These are phyloP conservation scores for Rutidosis leptorrhynchoides DNA, from an alignment of 129 eudicot species.

Conservation along the genomic window DNA sequence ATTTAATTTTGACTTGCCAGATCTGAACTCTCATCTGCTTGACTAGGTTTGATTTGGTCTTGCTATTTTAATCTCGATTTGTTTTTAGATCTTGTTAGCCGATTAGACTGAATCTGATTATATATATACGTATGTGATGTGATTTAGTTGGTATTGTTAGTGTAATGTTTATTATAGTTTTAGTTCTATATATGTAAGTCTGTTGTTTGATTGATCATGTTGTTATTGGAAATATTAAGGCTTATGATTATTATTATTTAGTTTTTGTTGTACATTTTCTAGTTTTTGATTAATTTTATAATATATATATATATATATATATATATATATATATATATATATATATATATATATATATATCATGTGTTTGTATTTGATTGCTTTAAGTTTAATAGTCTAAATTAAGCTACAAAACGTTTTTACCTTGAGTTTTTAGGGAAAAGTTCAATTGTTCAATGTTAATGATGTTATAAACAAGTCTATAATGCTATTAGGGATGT, in stretches of 20 bases:
- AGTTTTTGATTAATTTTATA: too few relatives aligned
- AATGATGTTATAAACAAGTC: neutral
- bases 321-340: too few relatives aligned
- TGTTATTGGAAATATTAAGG: neutral
- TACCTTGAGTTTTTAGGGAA: neutral
- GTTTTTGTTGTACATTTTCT: too few relatives aligned
- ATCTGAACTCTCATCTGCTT: conserved; percentile 24
- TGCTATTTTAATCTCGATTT: conserved; percentile 17
- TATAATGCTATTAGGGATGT: conserved; percentile 7
- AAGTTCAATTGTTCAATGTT: neutral
- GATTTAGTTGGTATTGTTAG: conserved; percentile 7
- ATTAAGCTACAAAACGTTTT: conserved; percentile 16
- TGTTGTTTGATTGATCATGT: neutral
- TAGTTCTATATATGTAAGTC: neutral
- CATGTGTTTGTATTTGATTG: conserved; percentile 6
- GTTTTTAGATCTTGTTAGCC: conserved; percentile 1
- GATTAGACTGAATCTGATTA: conserved; percentile 14
- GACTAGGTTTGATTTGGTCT: conserved; percentile 25
- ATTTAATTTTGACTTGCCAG: conserved; percentile 13
- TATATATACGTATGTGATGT: conserved; percentile 4
- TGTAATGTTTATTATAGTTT: conserved; percentile 17
- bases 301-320: too few relatives aligned
- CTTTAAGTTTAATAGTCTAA: conserved; percentile 4
- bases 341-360: too few relatives aligned
- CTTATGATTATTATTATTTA: too few relatives aligned